These are phyloP conservation scores for Thalassiosira sp. DNA, from an alignment of 352 stramenopile species.

Conservation along the genomic window DNA sequence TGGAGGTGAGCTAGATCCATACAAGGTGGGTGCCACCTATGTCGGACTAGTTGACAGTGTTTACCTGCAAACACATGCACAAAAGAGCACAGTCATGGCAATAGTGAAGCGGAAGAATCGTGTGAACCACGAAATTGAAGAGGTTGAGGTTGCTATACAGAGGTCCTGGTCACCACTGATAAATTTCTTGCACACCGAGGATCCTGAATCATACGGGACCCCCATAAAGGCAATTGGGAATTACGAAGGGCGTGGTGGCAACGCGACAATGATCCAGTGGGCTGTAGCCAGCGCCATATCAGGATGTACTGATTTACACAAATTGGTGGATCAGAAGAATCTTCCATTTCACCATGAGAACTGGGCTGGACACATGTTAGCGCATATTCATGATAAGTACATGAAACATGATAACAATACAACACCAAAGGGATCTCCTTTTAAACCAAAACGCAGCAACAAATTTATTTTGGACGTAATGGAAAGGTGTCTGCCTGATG, in stretches of 20 bases:
- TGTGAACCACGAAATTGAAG: background rate
- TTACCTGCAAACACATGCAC: conserved; percentile 7
- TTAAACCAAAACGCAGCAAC: conserved; percentile 2
- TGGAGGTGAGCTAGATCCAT: background rate
- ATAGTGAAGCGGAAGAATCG: background rate
- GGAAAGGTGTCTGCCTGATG: conserved; percentile 7
- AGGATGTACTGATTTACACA: conserved; percentile 19
- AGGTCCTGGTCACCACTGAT: conserved; percentile 15
- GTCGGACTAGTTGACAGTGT: conserved; percentile 10
- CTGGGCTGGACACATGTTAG: conserved; percentile 29
- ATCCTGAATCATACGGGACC: conserved; percentile 12
- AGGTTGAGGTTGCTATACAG: background rate
- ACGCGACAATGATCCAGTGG: conserved; percentile 40
- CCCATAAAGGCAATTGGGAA: conserved; percentile 9
- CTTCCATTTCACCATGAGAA: conserved; percentile 5
- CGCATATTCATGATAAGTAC: conserved; percentile 28
- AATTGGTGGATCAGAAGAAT: conserved; percentile 14
- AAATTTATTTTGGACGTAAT: conserved; percentile 10
- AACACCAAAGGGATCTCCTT: conserved; percentile 10
- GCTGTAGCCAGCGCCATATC: conserved; percentile 13
- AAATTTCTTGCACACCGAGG: conserved; percentile 21
- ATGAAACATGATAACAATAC: conserved; percentile 14
- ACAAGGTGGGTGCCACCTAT: conserved; percentile 16
- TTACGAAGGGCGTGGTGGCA: background rate
- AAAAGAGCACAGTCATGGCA: conserved; percentile 1